Evolutionary conservation across 2,329 filamentous ascomycete genomes (phyloP).

Genomic region (Neopestalotiopsis clavispora): DNA sequence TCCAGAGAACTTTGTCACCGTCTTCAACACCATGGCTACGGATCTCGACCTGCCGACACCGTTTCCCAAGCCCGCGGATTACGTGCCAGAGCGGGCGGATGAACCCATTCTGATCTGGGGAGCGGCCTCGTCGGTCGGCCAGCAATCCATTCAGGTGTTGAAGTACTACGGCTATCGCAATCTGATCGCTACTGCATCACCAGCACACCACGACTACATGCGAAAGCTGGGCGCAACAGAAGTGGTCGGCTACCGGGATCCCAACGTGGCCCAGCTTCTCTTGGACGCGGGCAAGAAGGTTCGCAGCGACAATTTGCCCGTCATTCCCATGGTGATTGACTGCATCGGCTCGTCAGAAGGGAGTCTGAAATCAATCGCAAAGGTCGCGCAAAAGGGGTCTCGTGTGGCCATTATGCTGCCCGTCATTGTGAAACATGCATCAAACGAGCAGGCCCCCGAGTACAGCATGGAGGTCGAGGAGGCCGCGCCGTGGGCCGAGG

Average conservation of each 20-base stretch:
- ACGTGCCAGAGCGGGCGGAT: conserved; percentile 39
- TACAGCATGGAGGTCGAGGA: conserved; percentile 59
- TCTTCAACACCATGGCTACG: conserved; percentile 56
- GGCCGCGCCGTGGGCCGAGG: conserved; percentile 53
- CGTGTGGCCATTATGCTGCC: conserved; percentile 65
- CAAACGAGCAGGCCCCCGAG: conserved; percentile 49
- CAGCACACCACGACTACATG: conserved; percentile 49
- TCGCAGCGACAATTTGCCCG: conserved; percentile 23
- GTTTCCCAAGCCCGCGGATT: conserved; percentile 57
- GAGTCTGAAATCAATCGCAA: conserved; percentile 52
- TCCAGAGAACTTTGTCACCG: conserved; percentile 63
- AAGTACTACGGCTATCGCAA: conserved; percentile 56
- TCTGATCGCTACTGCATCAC: conserved; percentile 53
- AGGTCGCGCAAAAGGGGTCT: conserved; percentile 52
- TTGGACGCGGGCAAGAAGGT: conserved; percentile 26
- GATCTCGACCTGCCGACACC: conserved; percentile 60
- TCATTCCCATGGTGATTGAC: conserved; percentile 55
- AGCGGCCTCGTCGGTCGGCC: conserved; percentile 56
- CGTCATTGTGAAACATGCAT: conserved; percentile 60
- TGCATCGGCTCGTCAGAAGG: conserved; percentile 58
- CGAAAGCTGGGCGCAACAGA: conserved; percentile 46
- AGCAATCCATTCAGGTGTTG: conserved; percentile 55
- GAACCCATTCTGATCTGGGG: conserved; percentile 56
- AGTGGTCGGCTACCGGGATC: conserved; percentile 50
- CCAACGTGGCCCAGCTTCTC: conserved; percentile 39